Evolutionary conservation across 2,329 filamentous ascomycete genomes (phyloP), one percentile per base, ranked within the genome.

Genomic region (Colletotrichum ledebouriae): DNA sequence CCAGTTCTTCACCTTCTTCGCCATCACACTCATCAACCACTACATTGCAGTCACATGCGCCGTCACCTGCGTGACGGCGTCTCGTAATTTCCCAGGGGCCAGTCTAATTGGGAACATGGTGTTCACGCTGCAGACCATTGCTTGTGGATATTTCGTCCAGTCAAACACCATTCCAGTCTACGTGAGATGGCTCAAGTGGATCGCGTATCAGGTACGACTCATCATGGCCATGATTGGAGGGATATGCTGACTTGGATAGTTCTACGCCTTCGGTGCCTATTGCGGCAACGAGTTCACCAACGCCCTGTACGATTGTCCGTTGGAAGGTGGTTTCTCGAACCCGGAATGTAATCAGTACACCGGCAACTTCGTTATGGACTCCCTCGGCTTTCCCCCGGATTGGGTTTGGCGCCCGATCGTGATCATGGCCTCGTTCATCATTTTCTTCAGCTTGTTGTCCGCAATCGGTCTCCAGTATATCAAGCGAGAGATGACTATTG

Each of bases 121-220:
- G 0, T 94, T 90, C 72, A 94, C 92, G 0, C 71, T 94, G 20
- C 92, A 94, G 74, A 90, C 87, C 2, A 88, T 94, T 81, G 89
- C 89, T 0, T 93, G 91, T 71, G 92, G 92, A 1, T 94, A 90
- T 76, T 94, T 94, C 71, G 88, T 94, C 13, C 91, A 94, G 75
- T 84, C 85, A 11, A 88, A 92, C 60, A 88, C 89, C 5, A 92
- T 94, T 3, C 91, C 92, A 0, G 82, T 94, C 1, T 94, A 94
- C 73, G 87, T 93, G n/a, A 84, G 91, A 63, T 94, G 92, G 92
- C 80, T 92, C 2, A 94, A 93, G 75, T 91, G 88, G 82, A 84
- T 85, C 25, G 86, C 87, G 1, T 90, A 89, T 71, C 84, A 85
- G 22, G 85, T 85, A 77, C 75, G 82, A 74, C 4, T 11, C 25